These are phyloP conservation scores for Mucor indicus DNA, from an alignment of 371 early-diverging fungal species.

Conservation along the genomic window DNA sequence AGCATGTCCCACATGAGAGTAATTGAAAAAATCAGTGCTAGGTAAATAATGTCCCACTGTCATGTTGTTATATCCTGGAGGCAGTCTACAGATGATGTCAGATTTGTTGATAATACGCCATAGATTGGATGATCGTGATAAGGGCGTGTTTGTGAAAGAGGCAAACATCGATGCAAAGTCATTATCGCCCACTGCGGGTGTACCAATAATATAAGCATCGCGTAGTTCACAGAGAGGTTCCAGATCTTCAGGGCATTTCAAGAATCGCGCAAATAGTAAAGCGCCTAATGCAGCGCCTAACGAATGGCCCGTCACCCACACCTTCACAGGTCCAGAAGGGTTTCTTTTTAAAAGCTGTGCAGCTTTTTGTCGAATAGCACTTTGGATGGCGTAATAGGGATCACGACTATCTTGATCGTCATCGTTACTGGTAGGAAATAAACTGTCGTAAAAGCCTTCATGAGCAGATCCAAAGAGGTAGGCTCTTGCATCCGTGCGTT, in stretches of 20 bases:
- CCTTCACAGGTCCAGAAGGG: slow-evolving; percentile 29
- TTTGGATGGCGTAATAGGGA: slow-evolving; percentile 43
- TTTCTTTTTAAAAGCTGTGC: slow-evolving; percentile 10
- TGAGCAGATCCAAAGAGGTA: slow-evolving; percentile 40
- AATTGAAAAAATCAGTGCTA: slow-evolving; percentile 34
- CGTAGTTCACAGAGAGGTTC: slow-evolving; percentile 27
- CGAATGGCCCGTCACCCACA: slow-evolving; percentile 56
- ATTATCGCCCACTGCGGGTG: slow-evolving; percentile 45
- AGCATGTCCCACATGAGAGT: slow-evolving; percentile 42
- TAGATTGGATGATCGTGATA: slow-evolving; percentile 16
- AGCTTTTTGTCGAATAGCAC: slow-evolving; percentile 33
- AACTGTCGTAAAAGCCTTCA: slow-evolving; percentile 38
- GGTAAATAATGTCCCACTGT: slow-evolving; percentile 19
- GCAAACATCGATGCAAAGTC: slow-evolving; percentile 42
- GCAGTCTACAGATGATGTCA: slow-evolving; percentile 28
- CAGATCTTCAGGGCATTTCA: slow-evolving; percentile 34
- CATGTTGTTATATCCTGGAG: slow-evolving; percentile 27
- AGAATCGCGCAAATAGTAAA: slow-evolving; percentile 43
- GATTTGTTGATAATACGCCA: slow-evolving; percentile 40
- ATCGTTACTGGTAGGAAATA: slow-evolving; percentile 23
- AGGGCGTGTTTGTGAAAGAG: slow-evolving; percentile 24
- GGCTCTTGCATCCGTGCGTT: slow-evolving; percentile 34
- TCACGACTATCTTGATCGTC: slow-evolving; percentile 26
- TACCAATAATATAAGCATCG: slow-evolving; percentile 43
- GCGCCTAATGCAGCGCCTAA: slow-evolving; percentile 49